Evolutionary conservation across 331 rosid species (phyloP).

Genomic region (Saraca asoca): DNA sequence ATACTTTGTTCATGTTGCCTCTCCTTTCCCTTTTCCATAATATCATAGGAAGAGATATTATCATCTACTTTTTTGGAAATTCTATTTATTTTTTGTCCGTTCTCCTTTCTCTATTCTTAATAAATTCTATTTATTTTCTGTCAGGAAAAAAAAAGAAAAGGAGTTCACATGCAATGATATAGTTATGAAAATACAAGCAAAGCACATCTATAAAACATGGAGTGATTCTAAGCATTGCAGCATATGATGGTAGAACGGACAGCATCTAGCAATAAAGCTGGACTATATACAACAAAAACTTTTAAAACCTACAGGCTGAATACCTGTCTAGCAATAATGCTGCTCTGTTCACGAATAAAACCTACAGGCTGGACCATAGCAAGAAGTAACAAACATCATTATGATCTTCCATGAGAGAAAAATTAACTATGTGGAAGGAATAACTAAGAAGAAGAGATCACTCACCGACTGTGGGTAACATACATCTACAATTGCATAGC

Average conservation of each 20-base stretch:
- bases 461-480: constrained; percentile 93
- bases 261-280: background rate
- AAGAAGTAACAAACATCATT: constrained; percentile 32
- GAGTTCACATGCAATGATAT: constrained; percentile 4
- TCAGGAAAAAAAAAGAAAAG: constrained; percentile 12
- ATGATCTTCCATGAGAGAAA: constrained; percentile 9
- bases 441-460: constrained; percentile 35
- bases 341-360: constrained; percentile 83
- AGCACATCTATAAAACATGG: constrained; percentile 6
- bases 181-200: background rate
- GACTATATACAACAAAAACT: background rate
- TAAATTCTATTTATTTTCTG: background rate
- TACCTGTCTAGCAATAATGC: constrained; percentile 83
- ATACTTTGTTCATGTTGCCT: background rate
- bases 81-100: background rate
- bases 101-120: background rate
- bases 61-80: constrained; percentile 16
- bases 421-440: constrained; percentile 6
- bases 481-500: constrained; percentile 84
- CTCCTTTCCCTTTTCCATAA: background rate
- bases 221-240: constrained; percentile 18
- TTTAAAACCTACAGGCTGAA: constrained; percentile 1
- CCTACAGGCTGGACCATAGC: constrained; percentile 76
- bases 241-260: constrained; percentile 1
- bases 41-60: constrained; percentile 1